A percentile compares a stretch with the other conserved stretches of the same genome.
These are phyloP conservation scores for Candida glucosophila DNA, from an alignment of 1,139 yeast species.

Conservation along the genomic window DNA sequence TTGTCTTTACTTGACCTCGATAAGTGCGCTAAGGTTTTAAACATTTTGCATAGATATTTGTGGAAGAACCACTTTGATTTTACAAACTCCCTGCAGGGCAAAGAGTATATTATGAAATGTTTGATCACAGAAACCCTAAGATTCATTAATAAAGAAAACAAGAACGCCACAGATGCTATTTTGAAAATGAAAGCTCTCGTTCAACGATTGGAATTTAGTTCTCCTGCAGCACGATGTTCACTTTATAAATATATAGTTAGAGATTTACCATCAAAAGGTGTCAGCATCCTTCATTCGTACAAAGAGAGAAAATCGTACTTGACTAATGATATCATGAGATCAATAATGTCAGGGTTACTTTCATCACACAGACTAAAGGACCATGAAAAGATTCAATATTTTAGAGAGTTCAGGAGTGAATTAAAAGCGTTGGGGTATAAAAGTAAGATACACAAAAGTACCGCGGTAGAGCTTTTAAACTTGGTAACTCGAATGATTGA, in stretches of 20 bases:
- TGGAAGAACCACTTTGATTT: conserved; percentile 10
- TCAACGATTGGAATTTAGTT: conserved; percentile 8
- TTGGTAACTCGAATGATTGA: conserved; percentile 6
- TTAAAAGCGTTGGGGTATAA: conserved; percentile 13
- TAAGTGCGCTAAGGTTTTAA: conserved; percentile 10
- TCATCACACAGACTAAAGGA: conserved; percentile 8
- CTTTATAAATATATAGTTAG: conserved; percentile 17
- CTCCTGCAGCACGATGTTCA: conserved; percentile 11
- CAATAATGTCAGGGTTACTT: conserved; percentile 20
- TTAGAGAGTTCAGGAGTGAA: conserved; percentile 13
- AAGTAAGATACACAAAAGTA: conserved; percentile 9
- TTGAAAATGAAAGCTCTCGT: conserved; percentile 13
- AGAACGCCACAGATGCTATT: conserved; percentile 5
- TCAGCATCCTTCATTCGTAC: conserved; percentile 15
- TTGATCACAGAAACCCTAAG: conserved; percentile 13
- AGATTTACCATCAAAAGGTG: conserved; percentile 16
- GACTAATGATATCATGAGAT: conserved; percentile 10
- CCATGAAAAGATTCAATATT: conserved; percentile 10
- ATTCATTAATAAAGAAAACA: conserved; percentile 11
- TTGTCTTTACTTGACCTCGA: conserved; percentile 15
- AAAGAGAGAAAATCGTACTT: conserved; percentile 10
- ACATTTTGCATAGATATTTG: conserved; percentile 8
- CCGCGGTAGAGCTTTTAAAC: conserved; percentile 9
- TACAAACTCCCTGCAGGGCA: conserved; percentile 10
- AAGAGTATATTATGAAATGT: conserved; percentile 11